Evolutionary conservation across 768 basidiomycete genomes (phyloP), one percentile per base, ranked within the genome.

Genomic region (Cubamyces lactineus): DNA sequence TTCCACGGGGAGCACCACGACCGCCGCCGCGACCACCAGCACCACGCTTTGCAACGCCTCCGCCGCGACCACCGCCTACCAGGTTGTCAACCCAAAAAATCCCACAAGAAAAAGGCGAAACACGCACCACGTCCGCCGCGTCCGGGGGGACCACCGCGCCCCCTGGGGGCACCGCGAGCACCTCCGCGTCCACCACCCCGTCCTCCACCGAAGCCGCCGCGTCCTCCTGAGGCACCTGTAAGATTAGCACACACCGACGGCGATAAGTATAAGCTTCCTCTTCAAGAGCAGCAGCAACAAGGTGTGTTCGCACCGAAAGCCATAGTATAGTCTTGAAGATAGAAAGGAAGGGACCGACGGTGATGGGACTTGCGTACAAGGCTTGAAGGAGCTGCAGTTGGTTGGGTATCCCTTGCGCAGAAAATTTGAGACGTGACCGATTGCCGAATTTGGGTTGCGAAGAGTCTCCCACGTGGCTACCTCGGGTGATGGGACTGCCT

Each of bases 141-240:
- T 53, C 73, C 65, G 16, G 65, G 57, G 19, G 63, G 53, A 38
- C 67, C 69, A 53, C 73, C 71, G 28, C 77, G 75, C 39, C 72
- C 69, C 57, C 70, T 64, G 11, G 67, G 64, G 11, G 66, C 66
- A 42, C 68, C 69, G 24, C 68, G 38, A 2, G 30, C 24, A 2
- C 66, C 64, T 38, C 65, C 63, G 50, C 62, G 63, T 51, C 66
- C 68, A 30, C 75, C 72, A 38, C 77, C 75, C 15, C 75, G 67
- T 53, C 74, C 70, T 26, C 70, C 72, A 41, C 74, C 70, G 48
- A 73, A 71, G 38, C 73, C 73, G 54, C 91, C 91, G 64, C 92
- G 87, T 70, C 87, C 86, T 62, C 92, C 92, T 74, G 89, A 81
- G 78, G 70, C 78, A 67, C 84, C 85, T 84, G 54, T 13, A 63